These are phyloP conservation scores for Pseudopyricularia cyperi DNA, from an alignment of 2,329 filamentous ascomycete species.

Conservation along the genomic window DNA sequence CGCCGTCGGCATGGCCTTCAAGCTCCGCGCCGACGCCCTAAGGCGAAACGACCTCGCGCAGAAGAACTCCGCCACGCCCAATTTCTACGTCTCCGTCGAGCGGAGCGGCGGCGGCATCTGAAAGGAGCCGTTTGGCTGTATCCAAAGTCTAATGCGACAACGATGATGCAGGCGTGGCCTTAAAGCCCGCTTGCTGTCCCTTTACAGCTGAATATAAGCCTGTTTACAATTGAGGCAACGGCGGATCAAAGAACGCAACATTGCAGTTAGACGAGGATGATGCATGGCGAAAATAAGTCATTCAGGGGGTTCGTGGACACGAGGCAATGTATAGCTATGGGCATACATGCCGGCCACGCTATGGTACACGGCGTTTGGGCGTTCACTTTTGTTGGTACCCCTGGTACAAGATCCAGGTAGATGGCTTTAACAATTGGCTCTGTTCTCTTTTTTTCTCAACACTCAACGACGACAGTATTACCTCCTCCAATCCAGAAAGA, in stretches of 20 bases:
- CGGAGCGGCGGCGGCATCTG: slow-evolving; percentile 34
- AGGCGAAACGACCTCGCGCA: slow-evolving; percentile 29
- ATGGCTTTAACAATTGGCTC: background rate
- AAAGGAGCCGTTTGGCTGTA: background rate
- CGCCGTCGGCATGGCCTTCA: slow-evolving; percentile 14
- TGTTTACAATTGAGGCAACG: too few species aligned
- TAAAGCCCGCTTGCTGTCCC: too few species aligned
- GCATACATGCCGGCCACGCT: background rate
- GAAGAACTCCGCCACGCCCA: slow-evolving; percentile 19
- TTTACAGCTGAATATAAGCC: too few species aligned
- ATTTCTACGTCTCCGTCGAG: slow-evolving; percentile 36
- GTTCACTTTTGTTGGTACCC: background rate
- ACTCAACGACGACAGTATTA: background rate
- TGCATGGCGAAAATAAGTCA: too few species aligned
- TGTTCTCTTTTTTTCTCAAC: background rate
- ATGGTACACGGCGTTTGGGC: background rate
- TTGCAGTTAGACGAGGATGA: too few species aligned
- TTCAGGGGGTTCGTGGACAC: background rate
- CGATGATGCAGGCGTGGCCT: too few species aligned
- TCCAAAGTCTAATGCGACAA: background rate
- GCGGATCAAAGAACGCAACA: too few species aligned
- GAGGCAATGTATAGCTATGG: background rate
- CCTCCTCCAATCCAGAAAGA: background rate
- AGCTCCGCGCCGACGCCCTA: slow-evolving; percentile 22
- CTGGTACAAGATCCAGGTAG: background rate